Base-by-base conservation (phyloP, 2,329 filamentous ascomycete genomes). In the Claviceps purpurea region DNA sequence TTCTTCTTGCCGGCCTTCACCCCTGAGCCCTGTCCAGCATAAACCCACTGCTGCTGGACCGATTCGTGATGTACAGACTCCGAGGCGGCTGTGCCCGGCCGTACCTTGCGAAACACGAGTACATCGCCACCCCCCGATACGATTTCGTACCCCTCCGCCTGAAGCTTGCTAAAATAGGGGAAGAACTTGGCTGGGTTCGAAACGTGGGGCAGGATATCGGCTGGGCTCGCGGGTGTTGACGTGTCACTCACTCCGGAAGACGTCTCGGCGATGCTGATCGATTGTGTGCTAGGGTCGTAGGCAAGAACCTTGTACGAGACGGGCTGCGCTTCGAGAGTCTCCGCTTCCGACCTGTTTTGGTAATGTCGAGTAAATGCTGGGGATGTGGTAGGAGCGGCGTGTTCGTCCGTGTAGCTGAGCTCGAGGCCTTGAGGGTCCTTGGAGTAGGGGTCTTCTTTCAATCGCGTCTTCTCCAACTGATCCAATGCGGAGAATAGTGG, bases 131-230 rank as follows among this genome's bases (percentile, higher is more conserved):
- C 72, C 1, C 81, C 82, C 2, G 82, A 79, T 1, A 82, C 74
- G 41, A 86, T 80, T 58, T 85, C 82, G 56, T 81, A 87, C 0
- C 83, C 84, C 52, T 83, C 71, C 0, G 71, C 68, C 54, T 81
- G 73, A 1, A 86, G 71, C 1, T 72, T 64, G 3, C 71, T 69
- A 53, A 87, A 81, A 57, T 85, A 73, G 4, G 81, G 74, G 13
- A 86, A 72, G 65, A 87, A 87, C 56, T 79, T 79, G 49, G 76
- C 72, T 0, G 83, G 81, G 55, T 83, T 76, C 0, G 78, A 76
- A 18, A 87, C 70, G 7, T 74, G 74, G 2, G 78, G 70, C 2
- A 87, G 68, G 1, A 78, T 78, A 47, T 84, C 77, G 8, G 78
- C 72, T 1, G 83, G 79, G 0, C 79, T 74, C 22, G 81, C 64